phyloP scores from a whole-genome alignment of 2,329 filamentous ascomycete species.

The Curvularia eragrostidis region DNA sequence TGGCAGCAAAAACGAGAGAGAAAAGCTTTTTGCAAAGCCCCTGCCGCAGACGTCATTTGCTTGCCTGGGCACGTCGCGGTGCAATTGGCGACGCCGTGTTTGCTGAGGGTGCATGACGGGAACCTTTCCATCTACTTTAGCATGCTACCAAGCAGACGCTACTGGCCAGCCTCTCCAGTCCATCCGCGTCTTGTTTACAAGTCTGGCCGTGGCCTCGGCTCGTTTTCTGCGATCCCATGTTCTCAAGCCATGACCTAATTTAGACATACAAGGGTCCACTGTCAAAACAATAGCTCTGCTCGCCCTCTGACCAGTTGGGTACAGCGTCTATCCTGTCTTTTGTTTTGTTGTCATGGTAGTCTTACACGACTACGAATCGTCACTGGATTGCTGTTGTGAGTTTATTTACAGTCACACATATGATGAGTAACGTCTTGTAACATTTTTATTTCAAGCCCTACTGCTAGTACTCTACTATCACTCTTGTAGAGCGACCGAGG shows the following conservation, averaged over 20 bases:
- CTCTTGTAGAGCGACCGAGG: not conserved
- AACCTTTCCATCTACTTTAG: not conserved
- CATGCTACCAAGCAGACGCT: not conserved
- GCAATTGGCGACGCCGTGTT: not conserved
- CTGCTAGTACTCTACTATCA: not conserved
- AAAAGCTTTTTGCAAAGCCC: slow-evolving; percentile 8
- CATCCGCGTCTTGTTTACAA: not conserved
- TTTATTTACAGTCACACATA: not conserved
- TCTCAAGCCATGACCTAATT: not conserved
- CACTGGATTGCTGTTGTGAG: not conserved
- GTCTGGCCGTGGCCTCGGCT: slow-evolving; percentile 3
- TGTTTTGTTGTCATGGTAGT: not conserved
- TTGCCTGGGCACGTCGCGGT: too few species aligned
- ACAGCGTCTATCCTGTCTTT: not conserved
- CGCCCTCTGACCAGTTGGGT: slow-evolving; percentile 3
- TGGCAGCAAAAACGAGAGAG: slow-evolving; percentile 10
- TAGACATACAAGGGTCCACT: not conserved
- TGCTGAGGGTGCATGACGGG: not conserved
- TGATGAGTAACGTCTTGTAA: not conserved
- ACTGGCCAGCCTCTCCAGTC: not conserved
- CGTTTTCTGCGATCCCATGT: slow-evolving; percentile 1
- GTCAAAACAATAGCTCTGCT: not conserved
- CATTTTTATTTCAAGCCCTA: not conserved
- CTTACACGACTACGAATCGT: not conserved
- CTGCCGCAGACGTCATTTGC: not conserved